Conservation (phyloP, 441 rosid genomes). For the Erodium moschatum region DNA sequence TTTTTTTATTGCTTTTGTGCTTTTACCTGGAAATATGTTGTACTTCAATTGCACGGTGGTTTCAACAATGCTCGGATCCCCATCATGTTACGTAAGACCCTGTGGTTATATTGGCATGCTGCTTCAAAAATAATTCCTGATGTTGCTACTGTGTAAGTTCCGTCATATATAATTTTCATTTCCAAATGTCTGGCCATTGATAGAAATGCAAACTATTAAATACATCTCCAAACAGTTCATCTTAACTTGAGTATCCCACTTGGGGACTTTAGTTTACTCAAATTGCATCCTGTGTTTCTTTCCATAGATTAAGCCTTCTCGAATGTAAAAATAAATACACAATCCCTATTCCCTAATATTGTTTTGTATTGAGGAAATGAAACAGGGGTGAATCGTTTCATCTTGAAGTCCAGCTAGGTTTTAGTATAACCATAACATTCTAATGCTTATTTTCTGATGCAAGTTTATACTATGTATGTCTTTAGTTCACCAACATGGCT, state of each 20-base stretch:
- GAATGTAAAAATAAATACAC: not conserved
- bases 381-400: not conserved
- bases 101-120: no score
- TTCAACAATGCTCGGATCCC: no score
- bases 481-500: not conserved
- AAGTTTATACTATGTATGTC: not conserved
- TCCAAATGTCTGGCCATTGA: no score
- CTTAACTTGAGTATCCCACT: not conserved
- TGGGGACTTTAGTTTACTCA: not conserved
- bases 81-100: no score
- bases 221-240: no score
- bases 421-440: not conserved
- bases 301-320: not conserved
- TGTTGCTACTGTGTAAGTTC: no score
- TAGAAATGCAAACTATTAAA: no score
- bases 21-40: no score
- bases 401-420: not conserved
- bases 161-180: no score
- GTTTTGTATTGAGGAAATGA: slow-evolving; percentile 3
- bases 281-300: not conserved
- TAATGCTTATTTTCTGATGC: not conserved
- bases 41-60: no score
- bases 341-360: not conserved
- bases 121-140: no score
- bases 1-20: no score